Evolutionary conservation across 208 protist genomes (phyloP).

Genomic region (Vickermania spadyakhi): DNA sequence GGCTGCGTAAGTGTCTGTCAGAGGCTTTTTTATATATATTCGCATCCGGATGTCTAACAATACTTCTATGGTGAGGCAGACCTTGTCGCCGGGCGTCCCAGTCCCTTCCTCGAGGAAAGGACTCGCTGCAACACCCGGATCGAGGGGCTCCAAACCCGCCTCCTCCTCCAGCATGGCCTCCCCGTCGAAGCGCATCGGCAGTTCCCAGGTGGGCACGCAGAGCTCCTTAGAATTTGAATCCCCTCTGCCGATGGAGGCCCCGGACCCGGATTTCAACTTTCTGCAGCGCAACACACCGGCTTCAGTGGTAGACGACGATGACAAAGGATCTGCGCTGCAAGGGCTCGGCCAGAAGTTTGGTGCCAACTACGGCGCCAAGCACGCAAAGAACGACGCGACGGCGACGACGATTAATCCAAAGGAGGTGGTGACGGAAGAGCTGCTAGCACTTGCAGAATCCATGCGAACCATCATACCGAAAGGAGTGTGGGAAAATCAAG

Average conservation of each 20-base stretch:
- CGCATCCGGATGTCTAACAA: too few species aligned
- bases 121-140: too few species aligned
- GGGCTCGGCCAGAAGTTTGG: neutral
- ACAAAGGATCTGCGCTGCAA: neutral
- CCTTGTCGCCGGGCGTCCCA: too few species aligned
- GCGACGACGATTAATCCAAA: neutral
- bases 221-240: neutral
- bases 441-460: constrained; percentile 37
- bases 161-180: neutral
- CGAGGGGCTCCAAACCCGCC: too few species aligned
- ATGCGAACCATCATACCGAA: constrained; percentile 56
- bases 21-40: too few species aligned
- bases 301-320: neutral
- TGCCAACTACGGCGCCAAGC: neutral
- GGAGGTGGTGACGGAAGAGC: constrained; percentile 41
- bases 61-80: too few species aligned
- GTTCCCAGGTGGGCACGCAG: too few species aligned
- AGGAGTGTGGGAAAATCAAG: constrained; percentile 64
- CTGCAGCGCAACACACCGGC: neutral
- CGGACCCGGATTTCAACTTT: neutral
- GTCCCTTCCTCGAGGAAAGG: too few species aligned
- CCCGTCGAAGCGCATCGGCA: neutral
- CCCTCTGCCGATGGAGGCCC: neutral
- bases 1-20: too few species aligned
- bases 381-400: neutral